Evolutionary conservation across 768 basidiomycete genomes (phyloP).

Genomic region (Boletus rubroflammeus): DNA sequence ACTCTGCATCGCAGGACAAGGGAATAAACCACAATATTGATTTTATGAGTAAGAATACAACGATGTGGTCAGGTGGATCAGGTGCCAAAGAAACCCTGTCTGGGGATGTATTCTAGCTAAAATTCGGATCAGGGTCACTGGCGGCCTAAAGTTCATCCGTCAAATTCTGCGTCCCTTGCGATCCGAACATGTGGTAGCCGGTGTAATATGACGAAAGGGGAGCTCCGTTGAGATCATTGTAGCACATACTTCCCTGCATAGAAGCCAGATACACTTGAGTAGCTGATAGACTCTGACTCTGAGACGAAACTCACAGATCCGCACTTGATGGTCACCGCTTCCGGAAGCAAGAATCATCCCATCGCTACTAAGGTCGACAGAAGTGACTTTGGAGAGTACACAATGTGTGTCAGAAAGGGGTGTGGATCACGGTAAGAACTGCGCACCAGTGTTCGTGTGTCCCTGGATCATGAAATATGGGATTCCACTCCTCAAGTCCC

Average conservation of each 20-base stretch:
- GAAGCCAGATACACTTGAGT: slow-evolving; percentile 11
- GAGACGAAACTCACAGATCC: slow-evolving; percentile 33
- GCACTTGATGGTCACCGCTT: slow-evolving; percentile 35
- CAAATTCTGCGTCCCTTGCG: slow-evolving; percentile 6
- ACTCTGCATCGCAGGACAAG: neutral
- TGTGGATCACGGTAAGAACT: slow-evolving; percentile 20
- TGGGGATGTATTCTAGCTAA: neutral
- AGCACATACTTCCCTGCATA: slow-evolving; percentile 26
- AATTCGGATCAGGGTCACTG: slow-evolving; percentile 1
- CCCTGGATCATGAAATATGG: slow-evolving; percentile 36
- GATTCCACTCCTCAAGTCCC: slow-evolving; percentile 33
- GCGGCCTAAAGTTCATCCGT: neutral
- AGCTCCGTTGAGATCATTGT: slow-evolving; percentile 17
- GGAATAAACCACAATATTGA: neutral
- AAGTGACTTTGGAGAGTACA: slow-evolving; percentile 28
- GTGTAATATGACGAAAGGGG: neutral
- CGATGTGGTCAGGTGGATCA: neutral
- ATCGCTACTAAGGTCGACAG: slow-evolving; percentile 35
- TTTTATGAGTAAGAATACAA: neutral
- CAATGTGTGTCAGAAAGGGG: slow-evolving; percentile 9
- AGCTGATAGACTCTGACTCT: slow-evolving; percentile 11
- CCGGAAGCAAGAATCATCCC: slow-evolving; percentile 35
- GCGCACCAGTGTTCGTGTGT: slow-evolving; percentile 33
- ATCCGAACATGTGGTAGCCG: slow-evolving; percentile 2
- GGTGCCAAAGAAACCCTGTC: neutral